These are phyloP conservation scores for Vaccinium myrtillus DNA, from an alignment of 148 eudicot species.

Conservation along the genomic window DNA sequence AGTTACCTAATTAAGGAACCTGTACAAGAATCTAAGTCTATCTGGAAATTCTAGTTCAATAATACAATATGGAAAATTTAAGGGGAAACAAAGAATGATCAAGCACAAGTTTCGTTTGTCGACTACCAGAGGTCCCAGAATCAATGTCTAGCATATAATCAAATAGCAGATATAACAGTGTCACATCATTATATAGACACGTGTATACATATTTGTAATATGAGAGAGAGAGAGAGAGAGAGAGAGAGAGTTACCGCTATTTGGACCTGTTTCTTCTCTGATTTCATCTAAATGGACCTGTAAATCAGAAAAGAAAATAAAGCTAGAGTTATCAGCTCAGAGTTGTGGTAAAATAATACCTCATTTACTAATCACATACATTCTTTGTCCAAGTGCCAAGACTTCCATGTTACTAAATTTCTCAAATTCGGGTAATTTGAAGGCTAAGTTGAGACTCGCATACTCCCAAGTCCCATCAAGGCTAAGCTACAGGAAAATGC, in stretches of 20 bases:
- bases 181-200: neutral
- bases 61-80: neutral
- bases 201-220: too few relatives aligned
- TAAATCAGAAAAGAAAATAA: conserved; percentile 15
- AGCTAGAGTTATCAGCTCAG: neutral
- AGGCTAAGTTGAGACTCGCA: neutral
- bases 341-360: neutral
- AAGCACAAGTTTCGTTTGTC: neutral
- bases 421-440: neutral
- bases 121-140: neutral
- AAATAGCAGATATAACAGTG: neutral
- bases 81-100: neutral
- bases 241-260: conserved; percentile 47
- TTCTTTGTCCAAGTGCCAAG: conserved; percentile 4
- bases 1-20: neutral
- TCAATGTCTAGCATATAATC: neutral
- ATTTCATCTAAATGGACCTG: conserved; percentile 72
- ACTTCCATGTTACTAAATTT: conserved; percentile 3
- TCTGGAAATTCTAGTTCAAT: neutral
- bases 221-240: conserved; percentile 12
- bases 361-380: neutral
- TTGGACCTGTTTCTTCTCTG: conserved; percentile 51
- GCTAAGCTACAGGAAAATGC: neutral
- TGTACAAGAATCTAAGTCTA: neutral
- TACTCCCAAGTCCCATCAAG: neutral